Percentiles rank a stretch among this genome's conserved stretches.
phyloP scores from a whole-genome alignment of 164 flowering plant species.

The Umbellularia californica region DNA sequence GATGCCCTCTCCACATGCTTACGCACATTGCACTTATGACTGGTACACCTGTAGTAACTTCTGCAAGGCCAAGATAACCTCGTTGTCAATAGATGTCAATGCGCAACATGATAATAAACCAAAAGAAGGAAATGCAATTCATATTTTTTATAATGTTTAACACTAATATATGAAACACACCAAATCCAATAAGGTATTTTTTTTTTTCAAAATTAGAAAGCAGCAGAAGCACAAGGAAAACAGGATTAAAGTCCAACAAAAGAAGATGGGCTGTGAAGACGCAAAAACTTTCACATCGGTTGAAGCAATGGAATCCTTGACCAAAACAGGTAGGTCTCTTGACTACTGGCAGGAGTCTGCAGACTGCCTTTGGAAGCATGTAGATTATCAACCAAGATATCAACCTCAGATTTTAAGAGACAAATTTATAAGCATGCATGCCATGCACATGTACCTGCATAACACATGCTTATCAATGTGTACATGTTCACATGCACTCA shows the following conservation, averaged over 20 bases:
- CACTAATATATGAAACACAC: no score
- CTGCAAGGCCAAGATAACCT: conserved; percentile 36
- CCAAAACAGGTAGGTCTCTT: neutral
- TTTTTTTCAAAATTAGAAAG: neutral
- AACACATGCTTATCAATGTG: neutral
- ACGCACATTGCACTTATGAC: conserved; percentile 62
- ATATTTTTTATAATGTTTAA: no score
- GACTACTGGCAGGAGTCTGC: neutral
- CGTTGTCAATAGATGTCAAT: no score
- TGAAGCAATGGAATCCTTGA: neutral
- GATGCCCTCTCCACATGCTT: conserved; percentile 83
- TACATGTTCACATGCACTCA: neutral
- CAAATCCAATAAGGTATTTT: no score
- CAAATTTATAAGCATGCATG: no score
- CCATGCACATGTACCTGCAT: neutral
- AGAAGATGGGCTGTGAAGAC: neutral
- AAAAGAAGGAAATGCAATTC: neutral
- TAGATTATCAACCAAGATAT: neutral
- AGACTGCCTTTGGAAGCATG: neutral
- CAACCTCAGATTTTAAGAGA: neutral
- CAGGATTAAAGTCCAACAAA: neutral
- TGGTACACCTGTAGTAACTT: conserved; percentile 55
- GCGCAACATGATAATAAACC: neutral
- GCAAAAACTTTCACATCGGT: neutral
- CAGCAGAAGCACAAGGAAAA: neutral